Evolutionary conservation across 306 rosid species (phyloP), one percentile per base, ranked within the genome.

Genomic region (Glycine latifolia): DNA sequence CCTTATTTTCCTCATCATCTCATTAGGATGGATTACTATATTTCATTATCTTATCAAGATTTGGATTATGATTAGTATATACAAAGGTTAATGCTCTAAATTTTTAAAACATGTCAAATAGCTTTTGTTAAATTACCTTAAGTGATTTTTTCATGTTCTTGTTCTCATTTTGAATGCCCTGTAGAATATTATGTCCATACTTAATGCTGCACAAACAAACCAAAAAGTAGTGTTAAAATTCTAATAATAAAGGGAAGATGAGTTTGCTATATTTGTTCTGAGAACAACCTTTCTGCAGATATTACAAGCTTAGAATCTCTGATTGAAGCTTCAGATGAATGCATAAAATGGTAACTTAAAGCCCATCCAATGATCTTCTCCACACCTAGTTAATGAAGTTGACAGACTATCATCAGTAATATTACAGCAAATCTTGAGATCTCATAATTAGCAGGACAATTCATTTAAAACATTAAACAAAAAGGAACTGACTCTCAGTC

Each of bases 351-450:
- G 76, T 87, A 61, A 89, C 97, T 92, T 85, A 95, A 60, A 56
- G 97, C 97, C 98, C 98, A 95, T 44, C 98, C 97, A 14, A 90
- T 83, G 35, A 89, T 81, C 87, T 91, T 95, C 83, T 95, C 97
- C 76, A 91, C 98, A 81, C 84, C 98, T 95, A 82, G 43, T 26
- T 61, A 41, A 62, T 16, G 62, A 39, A 67, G 75, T 62, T 48
- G 16, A 80, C 15, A 31, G 3, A 47, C 55, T 33, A 31, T 26
- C 69, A 65, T 79, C 77, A 79, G 81, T 52, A 59, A 43, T 12
- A 39, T 39, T 37, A 15, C 70, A 81, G 78, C 9, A 75, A 69
- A 80, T 26, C 50, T 66, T 67, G 53, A 47, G 14, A 46, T 5
- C 58, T 50, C 63, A 76, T 50, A 4, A 20, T 70, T 60, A 15